Evolutionary conservation across 495 filamentous ascomycete genomes (phyloP).

Genomic region (Xylona heveae): DNA sequence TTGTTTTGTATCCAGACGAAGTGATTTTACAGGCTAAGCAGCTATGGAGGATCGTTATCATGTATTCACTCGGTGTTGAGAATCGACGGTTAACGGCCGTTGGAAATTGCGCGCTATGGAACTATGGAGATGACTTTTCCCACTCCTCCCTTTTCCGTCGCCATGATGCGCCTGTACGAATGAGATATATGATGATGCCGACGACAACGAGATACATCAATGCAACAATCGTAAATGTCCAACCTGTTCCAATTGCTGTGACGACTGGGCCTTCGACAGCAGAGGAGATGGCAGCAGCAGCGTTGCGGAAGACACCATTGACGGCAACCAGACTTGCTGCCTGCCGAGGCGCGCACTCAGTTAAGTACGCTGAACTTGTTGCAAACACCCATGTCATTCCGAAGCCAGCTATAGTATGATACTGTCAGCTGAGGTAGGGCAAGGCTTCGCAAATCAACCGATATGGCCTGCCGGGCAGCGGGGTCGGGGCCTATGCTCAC

Average conservation of each 20-base stretch:
- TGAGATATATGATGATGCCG: conserved; percentile 3
- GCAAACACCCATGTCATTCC: conserved; percentile 15
- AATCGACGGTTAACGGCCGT: too few species aligned
- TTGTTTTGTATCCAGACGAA: too few species aligned
- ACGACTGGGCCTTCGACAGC: conserved; percentile 11
- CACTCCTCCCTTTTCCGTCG: too few species aligned
- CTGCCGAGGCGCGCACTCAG: conserved; percentile 10
- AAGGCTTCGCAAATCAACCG: not conserved
- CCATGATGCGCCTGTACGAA: too few species aligned
- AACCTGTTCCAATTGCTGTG: conserved; percentile 11
- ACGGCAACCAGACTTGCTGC: conserved; percentile 14
- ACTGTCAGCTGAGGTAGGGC: not conserved
- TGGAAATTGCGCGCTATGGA: too few species aligned
- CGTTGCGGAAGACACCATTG: conserved; percentile 12
- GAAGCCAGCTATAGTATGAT: conserved; percentile 4
- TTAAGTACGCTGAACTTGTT: conserved; percentile 13
- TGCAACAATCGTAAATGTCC: conserved; percentile 13
- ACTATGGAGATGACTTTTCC: too few species aligned
- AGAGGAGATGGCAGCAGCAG: conserved; percentile 14
- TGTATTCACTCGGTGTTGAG: too few species aligned
- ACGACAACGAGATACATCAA: conserved; percentile 10
- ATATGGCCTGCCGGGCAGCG: not conserved
- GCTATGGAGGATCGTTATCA: too few species aligned
- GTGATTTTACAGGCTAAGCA: too few species aligned
- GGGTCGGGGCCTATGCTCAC: not conserved